Conservation (phyloP, 2,329 filamentous ascomycete species). For the Botrytis hyacinthi region DNA sequence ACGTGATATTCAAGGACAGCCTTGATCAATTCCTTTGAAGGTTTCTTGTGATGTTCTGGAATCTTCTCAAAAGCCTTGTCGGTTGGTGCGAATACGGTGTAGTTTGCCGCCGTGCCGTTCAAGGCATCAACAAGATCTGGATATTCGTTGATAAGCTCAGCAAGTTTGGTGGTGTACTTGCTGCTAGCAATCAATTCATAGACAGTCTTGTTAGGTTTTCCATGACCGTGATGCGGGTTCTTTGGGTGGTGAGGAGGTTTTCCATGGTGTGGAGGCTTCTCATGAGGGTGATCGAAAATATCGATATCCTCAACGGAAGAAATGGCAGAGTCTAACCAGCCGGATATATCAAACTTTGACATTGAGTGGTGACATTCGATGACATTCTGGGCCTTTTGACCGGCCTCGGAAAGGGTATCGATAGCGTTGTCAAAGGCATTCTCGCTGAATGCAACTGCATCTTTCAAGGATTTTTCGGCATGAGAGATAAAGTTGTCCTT, state of each 20-base stretch:
- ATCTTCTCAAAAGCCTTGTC: slow-evolving; percentile 71
- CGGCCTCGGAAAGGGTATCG: slow-evolving; percentile 28
- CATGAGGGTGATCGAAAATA: slow-evolving; percentile 30
- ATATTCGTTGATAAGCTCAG: slow-evolving; percentile 70
- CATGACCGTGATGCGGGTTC: slow-evolving; percentile 34
- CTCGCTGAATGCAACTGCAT: slow-evolving; percentile 30
- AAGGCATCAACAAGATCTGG: slow-evolving; percentile 69
- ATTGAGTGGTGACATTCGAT: slow-evolving; percentile 38
- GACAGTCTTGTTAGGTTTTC: slow-evolving; percentile 66
- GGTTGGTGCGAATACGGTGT: slow-evolving; percentile 78
- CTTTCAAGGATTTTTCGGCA: slow-evolving; percentile 33
- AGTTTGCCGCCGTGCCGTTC: slow-evolving; percentile 71
- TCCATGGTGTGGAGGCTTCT: slow-evolving; percentile 25
- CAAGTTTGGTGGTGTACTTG: slow-evolving; percentile 75
- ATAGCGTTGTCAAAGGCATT: slow-evolving; percentile 39
- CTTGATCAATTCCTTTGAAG: slow-evolving; percentile 68
- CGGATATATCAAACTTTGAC: slow-evolving; percentile 37
- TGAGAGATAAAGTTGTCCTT: slow-evolving; percentile 35
- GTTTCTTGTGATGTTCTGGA: slow-evolving; percentile 54
- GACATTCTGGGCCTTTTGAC: slow-evolving; percentile 27
- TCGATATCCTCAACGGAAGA: slow-evolving; percentile 39
- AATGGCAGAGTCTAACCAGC: slow-evolving; percentile 39
- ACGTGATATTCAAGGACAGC: slow-evolving; percentile 74
- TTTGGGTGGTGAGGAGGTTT: slow-evolving; percentile 26
- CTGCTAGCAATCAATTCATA: slow-evolving; percentile 75